Conservation (phyloP, 192 early-diverging fungal species). For the Gaertneriomyces semiglobifer region DNA sequence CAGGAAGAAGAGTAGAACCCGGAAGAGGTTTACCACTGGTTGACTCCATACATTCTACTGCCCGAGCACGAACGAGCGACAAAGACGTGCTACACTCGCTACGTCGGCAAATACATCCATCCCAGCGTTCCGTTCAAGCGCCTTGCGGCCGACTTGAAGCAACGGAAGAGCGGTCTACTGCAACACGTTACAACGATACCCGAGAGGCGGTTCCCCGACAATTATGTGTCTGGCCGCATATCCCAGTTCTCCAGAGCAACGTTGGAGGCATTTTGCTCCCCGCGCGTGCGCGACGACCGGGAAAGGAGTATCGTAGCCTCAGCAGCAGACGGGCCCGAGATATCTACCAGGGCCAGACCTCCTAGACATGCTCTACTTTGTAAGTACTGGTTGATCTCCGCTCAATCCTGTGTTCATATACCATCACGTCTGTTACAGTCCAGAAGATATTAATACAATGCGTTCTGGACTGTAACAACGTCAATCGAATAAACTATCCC, state of each 20-base stretch:
- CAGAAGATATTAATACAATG: too few species aligned
- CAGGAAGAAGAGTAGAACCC: constrained; percentile 12
- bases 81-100: constrained; percentile 12
- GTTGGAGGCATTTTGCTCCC: neutral
- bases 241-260: constrained; percentile 3
- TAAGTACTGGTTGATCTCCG: too few species aligned
- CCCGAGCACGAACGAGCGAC: neutral
- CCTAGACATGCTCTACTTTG: too few species aligned
- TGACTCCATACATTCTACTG: neutral
- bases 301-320: constrained; percentile 6
- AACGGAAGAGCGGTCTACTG: constrained; percentile 12
- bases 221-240: neutral
- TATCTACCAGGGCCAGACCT: too few species aligned
- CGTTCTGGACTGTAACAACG: too few species aligned
- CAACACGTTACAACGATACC: constrained; percentile 5
- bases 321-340: too few species aligned
- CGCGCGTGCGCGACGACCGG: constrained; percentile 8
- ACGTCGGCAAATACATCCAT: constrained; percentile 16
- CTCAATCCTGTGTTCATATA: too few species aligned
- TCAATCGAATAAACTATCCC: too few species aligned
- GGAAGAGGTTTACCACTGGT: constrained; percentile 4
- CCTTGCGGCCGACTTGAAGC: neutral
- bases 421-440: too few species aligned
- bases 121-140: constrained; percentile 6
- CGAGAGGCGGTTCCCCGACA: constrained; percentile 4